A percentile compares a stretch with the other conserved stretches of the same genome.
Conservation (phyloP, 768 basidiomycete genomes). For the Strobilomyces confusus region DNA sequence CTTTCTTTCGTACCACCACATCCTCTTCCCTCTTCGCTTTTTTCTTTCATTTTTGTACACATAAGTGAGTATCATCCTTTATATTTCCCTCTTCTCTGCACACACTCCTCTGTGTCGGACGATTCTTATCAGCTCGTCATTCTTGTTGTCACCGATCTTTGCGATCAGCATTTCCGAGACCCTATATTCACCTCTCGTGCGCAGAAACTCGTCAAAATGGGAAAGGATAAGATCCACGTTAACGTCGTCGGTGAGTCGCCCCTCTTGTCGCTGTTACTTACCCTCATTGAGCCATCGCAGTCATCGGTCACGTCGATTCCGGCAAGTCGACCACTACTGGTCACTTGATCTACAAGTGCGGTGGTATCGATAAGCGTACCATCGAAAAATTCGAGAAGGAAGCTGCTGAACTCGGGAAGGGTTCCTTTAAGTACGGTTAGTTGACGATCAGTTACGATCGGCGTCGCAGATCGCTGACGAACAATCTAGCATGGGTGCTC, state of each 20-base stretch:
- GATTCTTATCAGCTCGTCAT: constrained; percentile 16
- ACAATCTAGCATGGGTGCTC: constrained; percentile 89
- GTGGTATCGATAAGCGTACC: constrained; percentile 99
- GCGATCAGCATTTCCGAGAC: constrained; percentile 15
- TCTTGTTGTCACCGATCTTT: constrained; percentile 17
- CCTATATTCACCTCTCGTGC: constrained; percentile 12
- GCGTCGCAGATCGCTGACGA: constrained; percentile 18
- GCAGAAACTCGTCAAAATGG: constrained; percentile 72
- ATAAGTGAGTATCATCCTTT: constrained; percentile 37
- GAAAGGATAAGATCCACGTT: constrained; percentile 95
- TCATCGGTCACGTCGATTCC: constrained; percentile 99
- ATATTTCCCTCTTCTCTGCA: constrained; percentile 9
- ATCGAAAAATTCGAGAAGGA: constrained; percentile 99
- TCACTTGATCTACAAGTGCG: constrained; percentile 99
- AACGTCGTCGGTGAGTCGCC: constrained; percentile 86
- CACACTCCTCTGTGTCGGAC: constrained; percentile 16
- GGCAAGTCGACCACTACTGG: constrained; percentile 99
- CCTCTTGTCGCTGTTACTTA: constrained; percentile 11
- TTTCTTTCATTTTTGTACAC: constrained; percentile 38
- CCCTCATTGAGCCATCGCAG: constrained; percentile 42
- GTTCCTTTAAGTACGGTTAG: constrained; percentile 95
- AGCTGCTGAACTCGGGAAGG: constrained; percentile 99
- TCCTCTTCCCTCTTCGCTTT: constrained; percentile 27
- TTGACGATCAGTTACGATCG: constrained; percentile 21
- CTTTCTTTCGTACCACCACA: constrained; percentile 37